Conservation (phyloP, 2,329 filamentous ascomycete genomes). For the Hypoxylon sp. region DNA sequence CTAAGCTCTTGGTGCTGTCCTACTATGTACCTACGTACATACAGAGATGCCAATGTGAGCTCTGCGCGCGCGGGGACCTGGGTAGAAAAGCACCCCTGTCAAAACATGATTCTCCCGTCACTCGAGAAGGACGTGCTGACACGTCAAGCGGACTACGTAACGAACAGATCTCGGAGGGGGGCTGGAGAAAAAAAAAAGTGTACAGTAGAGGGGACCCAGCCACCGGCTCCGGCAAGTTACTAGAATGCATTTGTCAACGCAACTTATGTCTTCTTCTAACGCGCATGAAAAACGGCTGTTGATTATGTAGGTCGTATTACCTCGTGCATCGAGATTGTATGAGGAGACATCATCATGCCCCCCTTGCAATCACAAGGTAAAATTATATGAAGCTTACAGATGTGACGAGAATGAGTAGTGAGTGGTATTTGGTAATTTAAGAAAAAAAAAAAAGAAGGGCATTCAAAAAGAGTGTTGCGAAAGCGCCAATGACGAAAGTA, state of each 20-base stretch:
- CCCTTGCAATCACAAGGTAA: conserved; percentile 33
- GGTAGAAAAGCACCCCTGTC: conserved; percentile 32
- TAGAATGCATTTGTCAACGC: conserved; percentile 36
- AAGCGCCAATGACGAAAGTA: conserved; percentile 21
- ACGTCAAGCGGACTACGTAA: conserved; percentile 46
- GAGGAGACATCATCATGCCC: conserved; percentile 25
- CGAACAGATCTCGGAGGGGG: conserved; percentile 39
- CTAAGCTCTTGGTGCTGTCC: conserved; percentile 10
- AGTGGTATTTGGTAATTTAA: conserved; percentile 33
- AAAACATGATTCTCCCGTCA: conserved; percentile 40
- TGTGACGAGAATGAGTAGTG: conserved; percentile 30
- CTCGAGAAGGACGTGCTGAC: conserved; percentile 37
- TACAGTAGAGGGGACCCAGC: conserved; percentile 26
- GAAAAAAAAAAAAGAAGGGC: not conserved
- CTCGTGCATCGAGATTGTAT: conserved; percentile 31
- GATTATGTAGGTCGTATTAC: conserved; percentile 31
- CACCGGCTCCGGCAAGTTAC: conserved; percentile 37
- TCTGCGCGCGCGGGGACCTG: conserved; percentile 34
- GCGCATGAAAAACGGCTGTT: conserved; percentile 26
- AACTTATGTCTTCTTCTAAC: conserved; percentile 19
- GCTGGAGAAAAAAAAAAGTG: conserved; percentile 22
- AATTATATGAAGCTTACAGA: conserved; percentile 27
- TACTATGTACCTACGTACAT: conserved; percentile 11
- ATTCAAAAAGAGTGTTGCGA: not conserved
- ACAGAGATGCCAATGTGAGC: conserved; percentile 33